Conservation (phyloP, 768 basidiomycete species). For the Auriscalpium microsporum region DNA sequence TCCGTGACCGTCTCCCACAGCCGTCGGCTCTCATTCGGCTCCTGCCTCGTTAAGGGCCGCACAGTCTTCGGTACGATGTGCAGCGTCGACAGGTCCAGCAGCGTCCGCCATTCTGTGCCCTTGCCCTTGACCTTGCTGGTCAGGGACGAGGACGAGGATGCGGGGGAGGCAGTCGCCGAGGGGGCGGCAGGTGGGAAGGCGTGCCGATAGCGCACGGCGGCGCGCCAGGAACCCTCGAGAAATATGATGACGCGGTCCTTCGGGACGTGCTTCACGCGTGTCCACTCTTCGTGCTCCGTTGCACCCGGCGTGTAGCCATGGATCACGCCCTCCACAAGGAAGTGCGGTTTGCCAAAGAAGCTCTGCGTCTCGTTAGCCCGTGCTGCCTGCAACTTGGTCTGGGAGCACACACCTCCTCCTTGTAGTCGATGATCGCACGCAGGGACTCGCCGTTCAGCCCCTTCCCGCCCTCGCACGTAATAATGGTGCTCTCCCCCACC, state of each 20-base stretch:
- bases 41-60: conserved; percentile 73
- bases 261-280: conserved; percentile 87
- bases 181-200: conserved; percentile 20
- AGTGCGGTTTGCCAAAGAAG: conserved; percentile 86
- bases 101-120: conserved; percentile 45
- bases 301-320: conserved; percentile 69
- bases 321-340: conserved; percentile 80
- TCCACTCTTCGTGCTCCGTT: conserved; percentile 61
- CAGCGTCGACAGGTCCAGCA: conserved; percentile 72
- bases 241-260: conserved; percentile 64
- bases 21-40: conserved; percentile 72
- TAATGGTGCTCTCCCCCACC: conserved; percentile 66
- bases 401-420: conserved; percentile 70
- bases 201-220: conserved; percentile 71
- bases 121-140: conserved; percentile 18
- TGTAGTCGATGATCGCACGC: conserved; percentile 85
- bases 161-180: not conserved
- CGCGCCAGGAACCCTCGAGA: conserved; percentile 86
- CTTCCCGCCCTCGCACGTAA: conserved; percentile 69
- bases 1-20: conserved; percentile 83
- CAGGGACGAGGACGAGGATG: not conserved
- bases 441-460: conserved; percentile 44
- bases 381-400: not conserved
- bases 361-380: conserved; percentile 35
- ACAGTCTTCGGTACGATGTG: conserved; percentile 75